Percentiles rank a stretch among this genome's conserved stretches.
Evolutionary conservation across 176 grass and related monocot genomes (phyloP).

Genomic region (Chrysopogon serrulatus): DNA sequence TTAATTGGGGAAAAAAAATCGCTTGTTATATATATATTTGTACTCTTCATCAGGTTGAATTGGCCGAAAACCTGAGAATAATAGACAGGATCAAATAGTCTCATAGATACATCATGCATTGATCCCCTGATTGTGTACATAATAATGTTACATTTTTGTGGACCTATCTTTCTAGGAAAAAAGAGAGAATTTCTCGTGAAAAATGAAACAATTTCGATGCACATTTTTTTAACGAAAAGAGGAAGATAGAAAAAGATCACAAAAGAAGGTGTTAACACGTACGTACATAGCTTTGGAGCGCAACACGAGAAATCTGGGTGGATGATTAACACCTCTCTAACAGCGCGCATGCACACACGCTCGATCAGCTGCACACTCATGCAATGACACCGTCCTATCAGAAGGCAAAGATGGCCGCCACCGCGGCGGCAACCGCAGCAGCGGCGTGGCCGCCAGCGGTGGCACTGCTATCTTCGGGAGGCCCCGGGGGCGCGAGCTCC

Average conservation of each 20-base stretch:
- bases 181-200: not conserved
- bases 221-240: not conserved
- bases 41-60: no score
- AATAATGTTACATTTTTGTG: not conserved
- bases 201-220: not conserved
- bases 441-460: not conserved
- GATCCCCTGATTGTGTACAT: not conserved
- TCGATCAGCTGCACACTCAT: not conserved
- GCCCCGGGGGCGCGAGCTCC: not conserved
- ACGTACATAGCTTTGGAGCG: not conserved
- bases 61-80: no score
- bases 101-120: not conserved
- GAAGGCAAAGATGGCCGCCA: not conserved
- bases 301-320: not conserved
- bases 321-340: no score
- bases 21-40: no score
- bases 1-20: no score
- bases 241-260: not conserved
- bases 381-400: not conserved
- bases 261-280: not conserved
- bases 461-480: not conserved
- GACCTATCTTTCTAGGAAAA: not conserved
- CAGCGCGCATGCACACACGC: not conserved
- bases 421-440: not conserved
- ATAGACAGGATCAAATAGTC: not conserved